Evolutionary conservation across 2,329 filamentous ascomycete genomes (phyloP), one percentile per base, ranked within the genome.

Genomic region (Aspergillus viridinutans): DNA sequence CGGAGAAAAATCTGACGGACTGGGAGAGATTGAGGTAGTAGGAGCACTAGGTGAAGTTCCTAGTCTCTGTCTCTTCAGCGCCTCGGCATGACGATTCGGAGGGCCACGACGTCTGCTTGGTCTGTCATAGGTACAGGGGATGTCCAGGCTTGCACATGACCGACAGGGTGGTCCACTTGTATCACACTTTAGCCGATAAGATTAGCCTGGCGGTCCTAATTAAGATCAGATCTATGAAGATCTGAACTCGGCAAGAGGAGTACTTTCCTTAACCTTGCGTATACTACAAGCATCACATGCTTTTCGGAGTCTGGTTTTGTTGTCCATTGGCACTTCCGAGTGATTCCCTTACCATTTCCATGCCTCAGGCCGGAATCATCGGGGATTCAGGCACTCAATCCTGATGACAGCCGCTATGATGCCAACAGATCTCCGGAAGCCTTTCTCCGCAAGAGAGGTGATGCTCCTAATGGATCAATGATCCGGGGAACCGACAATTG

Each of bases 111-210:
- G 79, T 56, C 83, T 79, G 67, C 82, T 86, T 26, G 85, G 85
- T 60, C 85, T 78, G 50, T 86, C 80, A 68, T 86, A 88, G 56
- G 85, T 88, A 69, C 86, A 89, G 26, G 84, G 84, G 50, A 88
- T 87, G 60, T 87, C 84, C 61, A 88, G 77, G 53, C 82, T 81
- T 45, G 83, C 78, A 71, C 86, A 89, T 49, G 85, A 85, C 67
- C 82, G 78, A 74, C 86, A 89, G 49, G 86, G 85, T 28, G 84
- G 84, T n/a, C 85, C 85, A 43, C 79, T 79, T 65, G 86, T 83
- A 68, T 88, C 85, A 73, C 86, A 88, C 82, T 87, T 59, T 52
- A 49, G 32, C 38, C 50, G 56, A 20, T 23, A 51, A 48, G 25
- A 50, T 51, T 53, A 58, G 50, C 21, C 43, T 47, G 43, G 21